Conservation (phyloP, 257 asterid species). For the Solanum chaucha region DNA sequence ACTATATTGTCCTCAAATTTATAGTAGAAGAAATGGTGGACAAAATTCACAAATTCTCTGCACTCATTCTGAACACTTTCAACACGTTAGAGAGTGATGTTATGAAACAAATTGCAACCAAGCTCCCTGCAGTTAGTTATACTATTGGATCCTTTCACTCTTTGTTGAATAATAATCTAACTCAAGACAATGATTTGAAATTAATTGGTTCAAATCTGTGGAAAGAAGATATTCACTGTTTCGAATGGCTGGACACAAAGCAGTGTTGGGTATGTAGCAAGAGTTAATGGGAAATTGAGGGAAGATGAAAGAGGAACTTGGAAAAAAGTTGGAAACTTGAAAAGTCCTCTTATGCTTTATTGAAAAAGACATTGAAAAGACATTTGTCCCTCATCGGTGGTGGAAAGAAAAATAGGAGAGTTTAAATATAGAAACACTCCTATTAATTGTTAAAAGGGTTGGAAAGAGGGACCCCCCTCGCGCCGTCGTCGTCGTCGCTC, state of each 20-base stretch:
- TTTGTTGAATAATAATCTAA: slow-evolving; percentile 2
- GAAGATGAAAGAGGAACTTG: too few relatives aligned
- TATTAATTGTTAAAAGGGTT: too few relatives aligned
- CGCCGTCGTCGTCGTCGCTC: too few relatives aligned
- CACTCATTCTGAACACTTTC: slow-evolving; percentile 14
- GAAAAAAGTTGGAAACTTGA: too few relatives aligned
- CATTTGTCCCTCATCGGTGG: too few relatives aligned
- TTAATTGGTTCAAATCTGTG: slow-evolving; percentile 17
- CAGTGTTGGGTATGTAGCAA: too few relatives aligned
- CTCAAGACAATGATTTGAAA: background rate
- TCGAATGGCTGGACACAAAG: slow-evolving; percentile 18
- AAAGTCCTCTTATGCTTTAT: too few relatives aligned
- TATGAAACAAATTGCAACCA: background rate
- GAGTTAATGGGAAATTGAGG: too few relatives aligned
- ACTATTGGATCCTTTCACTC: slow-evolving; percentile 19
- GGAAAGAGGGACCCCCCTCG: too few relatives aligned
- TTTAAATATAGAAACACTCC: too few relatives aligned
- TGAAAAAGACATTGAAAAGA: too few relatives aligned
- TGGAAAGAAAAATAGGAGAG: too few relatives aligned
- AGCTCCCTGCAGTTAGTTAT: slow-evolving; percentile 2
- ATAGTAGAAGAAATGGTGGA: background rate
- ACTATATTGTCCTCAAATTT: background rate
- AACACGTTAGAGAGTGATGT: slow-evolving; percentile 10
- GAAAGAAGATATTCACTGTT: slow-evolving; percentile 26
- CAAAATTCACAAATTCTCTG: slow-evolving; percentile 11